A percentile compares a stretch with the other conserved stretches of the same genome.
Evolutionary conservation across 2,329 filamentous ascomycete species (phyloP).

Genomic region (Colletotrichum salicis): DNA sequence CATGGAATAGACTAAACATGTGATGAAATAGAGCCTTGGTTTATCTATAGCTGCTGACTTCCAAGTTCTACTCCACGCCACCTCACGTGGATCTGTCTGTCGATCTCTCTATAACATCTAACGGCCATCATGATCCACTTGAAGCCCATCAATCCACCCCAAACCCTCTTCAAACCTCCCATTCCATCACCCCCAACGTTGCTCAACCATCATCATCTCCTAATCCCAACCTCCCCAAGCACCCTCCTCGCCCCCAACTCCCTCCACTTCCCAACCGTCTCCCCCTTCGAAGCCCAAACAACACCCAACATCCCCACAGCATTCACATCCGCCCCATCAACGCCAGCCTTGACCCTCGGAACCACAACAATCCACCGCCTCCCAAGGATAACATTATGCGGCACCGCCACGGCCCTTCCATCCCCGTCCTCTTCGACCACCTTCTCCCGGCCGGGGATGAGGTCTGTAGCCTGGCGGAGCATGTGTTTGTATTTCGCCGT

Average conservation of each 20-base stretch:
- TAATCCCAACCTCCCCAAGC: conserved; percentile 49
- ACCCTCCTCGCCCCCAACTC: conserved; percentile 47
- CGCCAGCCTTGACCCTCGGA: conserved; percentile 49
- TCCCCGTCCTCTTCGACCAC: conserved; percentile 5
- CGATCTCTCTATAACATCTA: too few species aligned
- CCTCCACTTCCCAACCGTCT: conserved; percentile 47
- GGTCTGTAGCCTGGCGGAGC: conserved; percentile 38
- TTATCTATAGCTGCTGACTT: too few species aligned
- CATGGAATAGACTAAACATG: too few species aligned
- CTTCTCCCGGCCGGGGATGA: conserved; percentile 14
- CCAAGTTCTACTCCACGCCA: too few species aligned
- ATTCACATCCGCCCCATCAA: conserved; percentile 53
- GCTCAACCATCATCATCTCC: not conserved
- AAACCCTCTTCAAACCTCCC: too few species aligned
- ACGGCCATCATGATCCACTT: too few species aligned
- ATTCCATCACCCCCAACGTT: too few species aligned
- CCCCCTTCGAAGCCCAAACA: conserved; percentile 45
- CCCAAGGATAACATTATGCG: conserved; percentile 59
- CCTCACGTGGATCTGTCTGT: too few species aligned
- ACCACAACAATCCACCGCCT: conserved; percentile 58
- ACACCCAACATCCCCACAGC: conserved; percentile 59
- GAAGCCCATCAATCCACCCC: too few species aligned
- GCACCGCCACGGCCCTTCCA: conserved; percentile 37
- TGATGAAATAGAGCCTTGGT: too few species aligned
- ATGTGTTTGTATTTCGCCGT: conserved; percentile 41